Percentiles rank a stretch among this genome's conserved stretches.
Conservation (phyloP, 306 rosid species). For the Quercus robur region DNA sequence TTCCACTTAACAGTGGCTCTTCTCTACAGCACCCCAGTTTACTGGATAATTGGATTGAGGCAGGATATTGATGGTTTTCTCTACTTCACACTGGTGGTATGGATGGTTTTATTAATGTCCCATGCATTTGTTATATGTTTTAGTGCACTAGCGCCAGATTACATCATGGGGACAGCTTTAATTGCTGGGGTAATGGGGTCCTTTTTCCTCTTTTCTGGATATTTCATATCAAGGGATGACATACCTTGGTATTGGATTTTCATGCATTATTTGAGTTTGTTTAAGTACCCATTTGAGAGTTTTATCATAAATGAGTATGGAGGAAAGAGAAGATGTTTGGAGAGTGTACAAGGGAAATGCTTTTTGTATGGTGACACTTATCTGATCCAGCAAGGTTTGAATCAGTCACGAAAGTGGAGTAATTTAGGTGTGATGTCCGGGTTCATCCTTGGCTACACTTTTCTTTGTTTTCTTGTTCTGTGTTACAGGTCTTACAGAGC, state of each 20-base stretch:
- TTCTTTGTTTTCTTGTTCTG: constrained; percentile 35
- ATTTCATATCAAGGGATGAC: constrained; percentile 37
- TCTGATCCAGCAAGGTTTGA: constrained; percentile 27
- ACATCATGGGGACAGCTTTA: constrained; percentile 33
- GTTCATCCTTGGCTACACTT: constrained; percentile 30
- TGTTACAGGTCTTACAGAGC: constrained; percentile 31
- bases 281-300: constrained; percentile 52
- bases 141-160: constrained; percentile 36
- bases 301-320: constrained; percentile 41
- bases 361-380: constrained; percentile 23
- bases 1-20: constrained; percentile 54
- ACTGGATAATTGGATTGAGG: constrained; percentile 75
- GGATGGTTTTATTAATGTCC: constrained; percentile 64
- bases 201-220: constrained; percentile 47
- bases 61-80: constrained; percentile 55
- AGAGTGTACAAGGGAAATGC: constrained; percentile 20
- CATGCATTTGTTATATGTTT: constrained; percentile 35
- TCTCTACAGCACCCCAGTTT: constrained; percentile 62
- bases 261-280: constrained; percentile 45
- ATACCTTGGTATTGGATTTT: constrained; percentile 45
- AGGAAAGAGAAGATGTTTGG: constrained; percentile 25
- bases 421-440: constrained; percentile 35
- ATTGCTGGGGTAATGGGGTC: constrained; percentile 30
- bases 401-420: constrained; percentile 36
- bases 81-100: constrained; percentile 67